phyloP scores from a whole-genome alignment of 2,329 filamentous ascomycete genomes.

The Penicillium decumbens region DNA sequence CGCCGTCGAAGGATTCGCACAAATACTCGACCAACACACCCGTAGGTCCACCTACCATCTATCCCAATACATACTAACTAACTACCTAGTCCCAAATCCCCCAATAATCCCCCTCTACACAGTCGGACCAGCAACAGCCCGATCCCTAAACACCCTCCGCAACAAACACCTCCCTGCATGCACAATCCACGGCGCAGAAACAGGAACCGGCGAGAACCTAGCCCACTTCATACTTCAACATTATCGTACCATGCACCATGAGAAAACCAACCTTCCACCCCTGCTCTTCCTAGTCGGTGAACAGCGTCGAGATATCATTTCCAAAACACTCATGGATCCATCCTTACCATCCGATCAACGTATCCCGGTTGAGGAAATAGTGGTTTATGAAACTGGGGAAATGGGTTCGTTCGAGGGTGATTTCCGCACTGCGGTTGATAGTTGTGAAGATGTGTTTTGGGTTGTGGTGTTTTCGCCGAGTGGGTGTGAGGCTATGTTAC shows the following conservation, averaged over 20 bases:
- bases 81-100: background rate
- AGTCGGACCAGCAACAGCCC: slow-evolving; percentile 52
- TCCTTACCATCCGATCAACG: slow-evolving; percentile 47
- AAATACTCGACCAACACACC: slow-evolving; percentile 32
- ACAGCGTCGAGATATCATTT: slow-evolving; percentile 83
- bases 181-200: slow-evolving; percentile 70
- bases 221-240: slow-evolving; percentile 73
- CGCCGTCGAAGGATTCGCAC: slow-evolving; percentile 45
- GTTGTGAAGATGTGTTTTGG: slow-evolving; percentile 27
- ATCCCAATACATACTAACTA: background rate
- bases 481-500: slow-evolving; percentile 58
- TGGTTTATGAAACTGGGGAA: slow-evolving; percentile 82
- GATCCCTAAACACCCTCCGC: slow-evolving; percentile 58
- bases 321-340: slow-evolving; percentile 65
- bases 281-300: slow-evolving; percentile 88
- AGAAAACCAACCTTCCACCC: slow-evolving; percentile 42
- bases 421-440: slow-evolving; percentile 53
- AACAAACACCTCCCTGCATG: slow-evolving; percentile 44
- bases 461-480: slow-evolving; percentile 56
- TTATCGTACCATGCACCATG: slow-evolving; percentile 51
- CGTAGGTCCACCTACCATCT: slow-evolving; percentile 19
- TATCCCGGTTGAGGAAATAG: slow-evolving; percentile 69
- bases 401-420: slow-evolving; percentile 71
- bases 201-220: slow-evolving; percentile 78
- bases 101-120: slow-evolving; percentile 37